A percentile compares a stretch with the other conserved stretches of the same genome.
phyloP scores from a whole-genome alignment of 345 rosid species.

The Citrus unshiu region DNA sequence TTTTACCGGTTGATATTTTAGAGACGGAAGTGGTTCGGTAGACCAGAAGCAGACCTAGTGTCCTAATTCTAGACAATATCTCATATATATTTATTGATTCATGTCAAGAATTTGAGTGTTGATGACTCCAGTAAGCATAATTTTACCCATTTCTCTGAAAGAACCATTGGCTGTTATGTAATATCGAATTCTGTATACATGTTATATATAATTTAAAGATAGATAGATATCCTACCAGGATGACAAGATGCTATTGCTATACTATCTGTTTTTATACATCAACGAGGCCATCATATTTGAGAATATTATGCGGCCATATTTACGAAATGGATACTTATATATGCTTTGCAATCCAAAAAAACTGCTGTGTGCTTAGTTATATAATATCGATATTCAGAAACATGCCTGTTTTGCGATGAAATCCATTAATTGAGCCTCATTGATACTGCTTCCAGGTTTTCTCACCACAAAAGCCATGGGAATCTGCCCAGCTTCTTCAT shows the following conservation, averaged over 20 bases:
- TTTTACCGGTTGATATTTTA: too few relatives aligned
- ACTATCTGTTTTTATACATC: not conserved
- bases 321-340: not conserved
- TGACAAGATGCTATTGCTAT: not conserved
- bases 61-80: not conserved
- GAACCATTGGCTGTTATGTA: not conserved
- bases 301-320: not conserved
- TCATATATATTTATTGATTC: not conserved
- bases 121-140: not conserved
- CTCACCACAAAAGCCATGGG: constrained; percentile 98
- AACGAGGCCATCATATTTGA: not conserved
- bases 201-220: not conserved
- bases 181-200: not conserved
- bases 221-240: not conserved
- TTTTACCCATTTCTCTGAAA: not conserved
- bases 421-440: constrained; percentile 60
- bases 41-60: not conserved
- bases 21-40: too few relatives aligned
- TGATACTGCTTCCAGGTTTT: constrained; percentile 58
- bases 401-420: constrained; percentile 70
- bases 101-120: too few relatives aligned
- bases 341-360: not conserved
- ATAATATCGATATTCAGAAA: not conserved
- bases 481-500: constrained; percentile 91
- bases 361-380: not conserved